phyloP scores from a whole-genome alignment of 164 flowering plant species.

The Paratinospora sagittata region DNA sequence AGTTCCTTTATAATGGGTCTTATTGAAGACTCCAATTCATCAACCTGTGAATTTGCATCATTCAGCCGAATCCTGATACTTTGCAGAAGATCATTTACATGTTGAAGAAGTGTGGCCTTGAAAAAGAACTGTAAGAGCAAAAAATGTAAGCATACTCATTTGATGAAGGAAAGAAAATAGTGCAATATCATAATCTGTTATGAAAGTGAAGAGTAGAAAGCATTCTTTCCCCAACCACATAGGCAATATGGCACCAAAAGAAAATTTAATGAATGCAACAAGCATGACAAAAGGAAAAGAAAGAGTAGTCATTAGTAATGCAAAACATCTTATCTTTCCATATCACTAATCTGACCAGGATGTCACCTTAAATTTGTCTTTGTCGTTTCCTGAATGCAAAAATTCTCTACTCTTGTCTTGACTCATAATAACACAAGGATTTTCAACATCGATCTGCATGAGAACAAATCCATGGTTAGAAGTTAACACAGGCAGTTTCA shows the following conservation, averaged over 20 bases:
- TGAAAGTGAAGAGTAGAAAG: neutral
- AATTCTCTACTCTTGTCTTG: constrained; percentile 99
- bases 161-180: neutral
- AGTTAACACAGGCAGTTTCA: constrained; percentile 87
- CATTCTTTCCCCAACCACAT: neutral
- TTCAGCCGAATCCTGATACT: constrained; percentile 36
- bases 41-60: constrained; percentile 46
- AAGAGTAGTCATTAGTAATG: neutral
- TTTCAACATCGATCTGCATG: constrained; percentile 96
- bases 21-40: constrained; percentile 55
- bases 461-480: neutral
- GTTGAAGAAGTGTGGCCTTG: constrained; percentile 96
- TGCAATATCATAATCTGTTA: neutral
- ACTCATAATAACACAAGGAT: constrained; percentile 97
- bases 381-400: constrained; percentile 91
- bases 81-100: constrained; percentile 61
- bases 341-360: neutral
- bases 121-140: constrained; percentile 61
- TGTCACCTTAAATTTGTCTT: constrained; percentile 87
- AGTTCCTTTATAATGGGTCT: constrained; percentile 65
- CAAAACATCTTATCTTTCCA: neutral
- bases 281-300: neutral
- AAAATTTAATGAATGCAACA: neutral
- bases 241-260: neutral
- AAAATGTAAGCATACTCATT: constrained; percentile 12